Base-by-base conservation (phyloP, 192 early-diverging fungal genomes). In the Linnemannia elongata region DNA sequence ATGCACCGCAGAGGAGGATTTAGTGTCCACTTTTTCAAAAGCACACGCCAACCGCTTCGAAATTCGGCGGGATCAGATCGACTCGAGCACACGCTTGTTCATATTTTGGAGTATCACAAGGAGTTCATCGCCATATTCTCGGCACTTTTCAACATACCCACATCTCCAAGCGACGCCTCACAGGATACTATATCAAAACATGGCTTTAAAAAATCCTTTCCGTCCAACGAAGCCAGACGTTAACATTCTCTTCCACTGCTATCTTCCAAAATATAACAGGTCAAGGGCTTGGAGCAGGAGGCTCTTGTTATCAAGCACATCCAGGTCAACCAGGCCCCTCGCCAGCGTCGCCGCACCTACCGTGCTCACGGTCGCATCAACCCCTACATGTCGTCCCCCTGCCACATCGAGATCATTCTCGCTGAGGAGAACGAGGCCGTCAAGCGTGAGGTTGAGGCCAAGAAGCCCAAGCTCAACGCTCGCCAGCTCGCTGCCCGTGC, bases 261-360 rank as follows among this genome's bases (percentile, higher is more conserved):
- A 77, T n/a, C 30, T 30, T 66, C 8, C n/a, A 15, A 69, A 60
- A 57, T 36, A 76, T 57, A 76, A 39, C 81, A 96, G 93, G 89
- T 96, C 82, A 99, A 99, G 95, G 96, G 96, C 79, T 93, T 99
- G 76, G 93, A 95, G 90, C 83, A 95, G 77, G 97, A 99, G 76
- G 93, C 96, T 88, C 93, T 98, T 77, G 93, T 96, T 78, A 93
- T 99, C 89, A 94, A 95, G 93, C 96, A 98, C 95, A 96, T 99
- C 81, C 94, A 97, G 92, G 97, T 99, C 91, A 98, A 99, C 94
- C 96, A 97, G 89, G 98, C 98, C 82, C 96, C 96, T 88, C 97
- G 97, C 93, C 96, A 97, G 90, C 96, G 98, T 83, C 95, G 98
- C 88, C 92, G 98, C 89, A 98, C 97, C 49, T 98, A 95, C 96